phyloP scores from a whole-genome alignment of 345 rosid genomes.

The Eutrema yunnanense region DNA sequence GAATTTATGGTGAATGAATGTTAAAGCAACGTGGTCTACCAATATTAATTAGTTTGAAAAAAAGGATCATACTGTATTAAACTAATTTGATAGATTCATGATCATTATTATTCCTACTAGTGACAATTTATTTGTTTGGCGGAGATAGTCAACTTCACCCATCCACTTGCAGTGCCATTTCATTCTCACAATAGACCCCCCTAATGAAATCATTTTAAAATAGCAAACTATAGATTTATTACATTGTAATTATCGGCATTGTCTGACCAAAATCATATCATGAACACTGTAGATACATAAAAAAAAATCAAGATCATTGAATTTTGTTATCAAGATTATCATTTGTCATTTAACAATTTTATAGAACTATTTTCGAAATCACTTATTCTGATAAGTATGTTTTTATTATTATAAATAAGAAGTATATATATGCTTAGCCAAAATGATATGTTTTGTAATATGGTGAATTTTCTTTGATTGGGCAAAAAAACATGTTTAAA shows the following conservation, averaged over 20 bases:
- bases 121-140: neutral
- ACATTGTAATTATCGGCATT: neutral
- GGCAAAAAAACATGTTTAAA: too few species aligned
- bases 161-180: constrained; percentile 14
- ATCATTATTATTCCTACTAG: neutral
- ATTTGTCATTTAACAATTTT: neutral
- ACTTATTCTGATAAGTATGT: neutral
- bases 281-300: neutral
- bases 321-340: neutral
- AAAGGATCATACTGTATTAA: neutral
- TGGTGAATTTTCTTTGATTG: too few species aligned
- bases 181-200: constrained; percentile 15
- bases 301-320: neutral
- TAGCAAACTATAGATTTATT: neutral
- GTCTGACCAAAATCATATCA: neutral
- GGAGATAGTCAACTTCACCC: constrained; percentile 11
- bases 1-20: neutral
- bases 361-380: neutral
- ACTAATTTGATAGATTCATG: neutral
- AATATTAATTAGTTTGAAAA: neutral
- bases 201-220: neutral
- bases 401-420: neutral
- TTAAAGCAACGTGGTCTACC: constrained; percentile 11
- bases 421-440: neutral
- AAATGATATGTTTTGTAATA: too few species aligned